Evolutionary conservation across 495 filamentous ascomycete genomes (phyloP), one percentile per base, ranked within the genome.

Genomic region (Choiromyces venosus): DNA sequence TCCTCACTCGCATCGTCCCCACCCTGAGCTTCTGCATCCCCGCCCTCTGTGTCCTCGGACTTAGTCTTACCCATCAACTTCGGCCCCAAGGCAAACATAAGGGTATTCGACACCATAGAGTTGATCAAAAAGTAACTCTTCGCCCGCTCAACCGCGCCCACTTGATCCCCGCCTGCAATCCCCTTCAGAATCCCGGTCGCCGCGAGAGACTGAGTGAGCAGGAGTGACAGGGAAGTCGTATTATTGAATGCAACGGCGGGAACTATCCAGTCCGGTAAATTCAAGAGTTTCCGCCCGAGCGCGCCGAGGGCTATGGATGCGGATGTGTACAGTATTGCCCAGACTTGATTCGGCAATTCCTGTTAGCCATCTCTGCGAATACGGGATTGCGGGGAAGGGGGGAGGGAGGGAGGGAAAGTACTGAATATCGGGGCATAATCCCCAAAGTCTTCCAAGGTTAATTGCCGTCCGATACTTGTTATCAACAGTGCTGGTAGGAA

Each of bases 181-280:
- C 85, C 79, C 37, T 82, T 77, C 12, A 93, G 81, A 66, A 91
- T 89, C 10, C 90, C 90, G 0, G 91, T 91, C 19, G 87, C 83
- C 39, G 88, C 84, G 5, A 93, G 84, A 9, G 88, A 87, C 70
- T 90, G 85, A 42, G 92, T 84, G 4, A 93, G 85, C 5, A 92
- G 83, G 21, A 94, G 83, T 0, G 91, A 91, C 40, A 92, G 87
- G 37, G 86, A 87, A 0, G 89, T 91, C 0, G 91, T 92, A 78
- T 93, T 94, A 83, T 92, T 94, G 83, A 93, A 92, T 56, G 89
- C 85, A 66, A 91, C 85, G 1, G 89, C 88, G 0, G 89, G 88
- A 0, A 87, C 88, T 19, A 87, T 86, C 90, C 90, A 93, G 67
- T 83, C 82, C 2, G 90, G 91, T 42, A 93, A 83, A 33, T 84